Base-by-base conservation (phyloP, 2,329 filamentous ascomycete species). In the Clonostachys sp. region DNA sequence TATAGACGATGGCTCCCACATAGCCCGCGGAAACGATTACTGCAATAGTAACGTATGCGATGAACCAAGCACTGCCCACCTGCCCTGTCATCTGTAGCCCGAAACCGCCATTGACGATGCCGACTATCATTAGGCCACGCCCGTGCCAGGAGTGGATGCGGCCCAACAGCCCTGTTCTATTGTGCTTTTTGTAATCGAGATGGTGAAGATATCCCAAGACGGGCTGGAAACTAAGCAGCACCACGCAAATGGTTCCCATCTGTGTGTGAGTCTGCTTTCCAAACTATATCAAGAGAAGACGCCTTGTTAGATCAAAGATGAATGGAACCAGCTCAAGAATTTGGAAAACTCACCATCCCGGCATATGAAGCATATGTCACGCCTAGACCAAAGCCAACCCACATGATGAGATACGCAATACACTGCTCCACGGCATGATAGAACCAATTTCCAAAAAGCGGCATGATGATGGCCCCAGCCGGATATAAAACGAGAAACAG, bases 61-160 rank as follows among this genome's bases (percentile, higher is more conserved):
- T 71, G 46, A 77, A 61, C 41, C 74, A 73, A 12, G 34, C 20
- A n/a, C 44, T 38, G 24, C 24, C 24, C 57, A 3, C 51, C 53
- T 72, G 70, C 13, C 54, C 51, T 1, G 77, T 68, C 13, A 83
- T 66, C 53, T 74, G 51, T 30, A 87, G 64, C 5, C 83, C 83
- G 4, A 86, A 61, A 0, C 82, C 83, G 47, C 83, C 83, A 55
- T 86, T 86, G 54, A 86, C 60, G 41, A 85, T 69, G 24, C 80
- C 83, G 5, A 85, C 59, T n/a, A 78, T 47, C 52, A 87, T 77
- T 40, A 86, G 61, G 2, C 66, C 55, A 16, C 83, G 74, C 12
- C 83, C 83, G 56, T 75, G 82, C 80, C 80, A 86, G 53, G 84
- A 76, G 57, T 87, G 83, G 2, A 68, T 58, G 52, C 83, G 64